phyloP scores from a whole-genome alignment of 192 early-diverging fungal species.

The Backusella tarrabulga region DNA sequence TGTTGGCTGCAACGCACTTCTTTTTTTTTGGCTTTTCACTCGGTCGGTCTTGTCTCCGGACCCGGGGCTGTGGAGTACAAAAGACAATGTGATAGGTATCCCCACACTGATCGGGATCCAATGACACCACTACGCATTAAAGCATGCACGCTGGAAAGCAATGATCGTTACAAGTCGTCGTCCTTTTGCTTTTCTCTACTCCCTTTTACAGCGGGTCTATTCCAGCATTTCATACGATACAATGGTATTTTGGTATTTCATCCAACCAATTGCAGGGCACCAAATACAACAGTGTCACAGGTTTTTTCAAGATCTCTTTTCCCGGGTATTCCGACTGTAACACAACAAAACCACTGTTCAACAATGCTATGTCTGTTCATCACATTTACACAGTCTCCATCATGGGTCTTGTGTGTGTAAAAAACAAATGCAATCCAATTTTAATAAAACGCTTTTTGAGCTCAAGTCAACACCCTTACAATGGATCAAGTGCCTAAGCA shows the following conservation, averaged over 20 bases:
- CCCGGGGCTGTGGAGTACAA: conserved; percentile 10
- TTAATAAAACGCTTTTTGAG: no score
- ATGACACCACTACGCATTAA: background rate
- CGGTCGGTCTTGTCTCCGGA: conserved; percentile 16
- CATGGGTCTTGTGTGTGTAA: no score
- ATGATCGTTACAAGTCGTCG: background rate
- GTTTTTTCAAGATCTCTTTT: background rate
- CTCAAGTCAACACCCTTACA: no score
- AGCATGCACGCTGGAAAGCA: background rate
- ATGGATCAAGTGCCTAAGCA: no score
- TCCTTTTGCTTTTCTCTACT: background rate
- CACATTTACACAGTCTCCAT: no score
- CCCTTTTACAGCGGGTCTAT: background rate
- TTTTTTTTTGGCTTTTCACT: background rate
- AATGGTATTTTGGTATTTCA: background rate
- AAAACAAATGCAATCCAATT: no score
- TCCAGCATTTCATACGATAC: background rate
- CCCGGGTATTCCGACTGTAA: conserved; percentile 5
- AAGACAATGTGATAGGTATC: conserved; percentile 11
- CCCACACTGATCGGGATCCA: background rate
- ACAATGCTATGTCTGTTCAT: background rate
- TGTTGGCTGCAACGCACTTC: background rate
- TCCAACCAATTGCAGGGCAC: background rate
- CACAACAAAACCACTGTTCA: background rate
- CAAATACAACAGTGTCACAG: conserved; percentile 4